phyloP scores from a whole-genome alignment of 306 rosid species.

The Ormosia emarginata region DNA sequence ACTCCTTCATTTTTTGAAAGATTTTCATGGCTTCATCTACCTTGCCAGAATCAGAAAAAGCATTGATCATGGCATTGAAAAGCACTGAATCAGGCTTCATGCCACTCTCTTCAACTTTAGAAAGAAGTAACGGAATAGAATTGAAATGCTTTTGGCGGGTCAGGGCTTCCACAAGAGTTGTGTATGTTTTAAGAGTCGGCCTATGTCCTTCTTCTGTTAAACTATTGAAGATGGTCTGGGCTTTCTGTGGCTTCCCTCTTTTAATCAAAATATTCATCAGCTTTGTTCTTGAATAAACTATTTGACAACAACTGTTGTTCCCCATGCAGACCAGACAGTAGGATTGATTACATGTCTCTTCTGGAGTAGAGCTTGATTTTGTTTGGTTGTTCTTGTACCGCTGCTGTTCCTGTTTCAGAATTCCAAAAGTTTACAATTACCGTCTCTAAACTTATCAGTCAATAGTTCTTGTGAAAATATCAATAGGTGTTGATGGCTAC shows the following conservation, averaged over 20 bases:
- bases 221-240: constrained; percentile 55
- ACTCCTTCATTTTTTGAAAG: constrained; percentile 71
- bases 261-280: constrained; percentile 64
- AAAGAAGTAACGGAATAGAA: constrained; percentile 60
- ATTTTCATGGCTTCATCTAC: constrained; percentile 64
- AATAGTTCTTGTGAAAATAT: background rate
- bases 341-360: constrained; percentile 44
- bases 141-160: constrained; percentile 77
- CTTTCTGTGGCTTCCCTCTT: constrained; percentile 77
- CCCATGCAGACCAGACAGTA: constrained; percentile 64
- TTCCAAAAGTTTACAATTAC: constrained; percentile 9
- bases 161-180: constrained; percentile 79
- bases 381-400: constrained; percentile 37
- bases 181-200: constrained; percentile 85
- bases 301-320: constrained; percentile 61
- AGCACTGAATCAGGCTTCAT: constrained; percentile 83
- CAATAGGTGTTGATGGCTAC: background rate
- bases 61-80: constrained; percentile 88
- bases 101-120: constrained; percentile 68
- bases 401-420: constrained; percentile 42
- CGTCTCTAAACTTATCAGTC: background rate
- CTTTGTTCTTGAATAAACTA: constrained; percentile 82
- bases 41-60: constrained; percentile 78
- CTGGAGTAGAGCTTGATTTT: constrained; percentile 40
- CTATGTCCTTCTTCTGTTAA: constrained; percentile 79